Evolutionary conservation across 176 grass and related monocot species (phyloP).

Genomic region (Eragrostis curvula): DNA sequence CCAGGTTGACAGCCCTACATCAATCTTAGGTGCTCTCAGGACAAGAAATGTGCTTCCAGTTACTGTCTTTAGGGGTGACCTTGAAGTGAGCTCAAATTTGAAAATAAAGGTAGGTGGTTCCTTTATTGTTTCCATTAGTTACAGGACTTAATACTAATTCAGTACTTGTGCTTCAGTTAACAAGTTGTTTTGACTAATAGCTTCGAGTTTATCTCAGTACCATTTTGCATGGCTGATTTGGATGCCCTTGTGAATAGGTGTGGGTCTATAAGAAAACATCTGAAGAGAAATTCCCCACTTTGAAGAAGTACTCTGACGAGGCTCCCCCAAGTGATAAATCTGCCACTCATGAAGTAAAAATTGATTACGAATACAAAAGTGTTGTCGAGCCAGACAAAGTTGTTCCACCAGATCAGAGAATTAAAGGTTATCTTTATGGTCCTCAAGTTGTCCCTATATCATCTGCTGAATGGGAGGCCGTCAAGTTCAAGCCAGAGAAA

Average conservation of each 20-base stretch:
- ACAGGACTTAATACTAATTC: conserved; percentile 24
- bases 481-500: conserved; percentile 91
- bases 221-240: conserved; percentile 12
- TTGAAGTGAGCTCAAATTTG: conserved; percentile 81
- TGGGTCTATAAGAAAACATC: conserved; percentile 98
- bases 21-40: conserved; percentile 83
- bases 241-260: conserved; percentile 64
- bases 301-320: conserved; percentile 89
- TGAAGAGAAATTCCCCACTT: conserved; percentile 91
- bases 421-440: conserved; percentile 95
- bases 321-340: conserved; percentile 74
- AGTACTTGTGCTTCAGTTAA: conserved; percentile 17
- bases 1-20: conserved; percentile 74
- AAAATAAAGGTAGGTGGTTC: conserved; percentile 80
- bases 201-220: conserved; percentile 17
- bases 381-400: conserved; percentile 70
- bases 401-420: conserved; percentile 94
- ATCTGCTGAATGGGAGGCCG: conserved; percentile 77
- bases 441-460: conserved; percentile 96
- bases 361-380: conserved; percentile 94
- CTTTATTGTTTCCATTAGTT: conserved; percentile 2
- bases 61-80: conserved; percentile 92
- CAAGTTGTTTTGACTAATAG: conserved; percentile 1
- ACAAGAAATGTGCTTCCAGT: conserved; percentile 85
- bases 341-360: conserved; percentile 90